Base-by-base conservation (phyloP, 2,329 filamentous ascomycete species). In the Elsinoe necatrix region DNA sequence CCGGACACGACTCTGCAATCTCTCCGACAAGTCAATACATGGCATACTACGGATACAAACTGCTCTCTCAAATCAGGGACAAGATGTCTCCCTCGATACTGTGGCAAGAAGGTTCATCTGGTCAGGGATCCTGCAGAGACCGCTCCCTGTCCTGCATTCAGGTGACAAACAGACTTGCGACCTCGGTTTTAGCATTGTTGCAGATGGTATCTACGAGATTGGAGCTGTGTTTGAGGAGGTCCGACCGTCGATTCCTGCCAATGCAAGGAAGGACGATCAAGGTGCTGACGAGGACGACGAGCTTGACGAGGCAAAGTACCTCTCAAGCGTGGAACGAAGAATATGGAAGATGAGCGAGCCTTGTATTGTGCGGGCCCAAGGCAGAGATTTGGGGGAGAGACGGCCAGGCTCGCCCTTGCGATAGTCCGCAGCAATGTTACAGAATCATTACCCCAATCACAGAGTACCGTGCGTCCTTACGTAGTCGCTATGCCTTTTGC, bases 161-260 rank as follows among this genome's bases (percentile, higher is more conserved):
- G 79, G 81, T 3, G 75, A 79, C 43, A 80, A 72, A n/a, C 75
- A 77, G 0, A 79, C 84, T 59, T 75, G 87, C 20, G 76, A 78
- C 1, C 71, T 95, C 3, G 87, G 87, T 3, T 77, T 91, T 42
- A 87, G 87, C 41, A 80, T 85, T 29, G 79, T 95, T 31, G 90
- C 86, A 62, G 79, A 83, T 43, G 91, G 91, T 14, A 83, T 88
- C 61, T 95, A 92, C 68, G 90, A 95, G 69, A 77, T 95, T 20
- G 82, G 81, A 21, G 89, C 85, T 4, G 85, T 81, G 11, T 82
- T 95, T 0, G 91, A 96, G 71, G 91, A 96, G 74, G 82, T 87
- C 2, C 77, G 78, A 59, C 29, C 50, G 20, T 35, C 56, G 25
- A 34, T 37, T 20, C 48, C 43, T 9, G 29, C 27, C 8, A 35